These are phyloP conservation scores for Serendipita sp. DNA, from an alignment of 1,284 basidiomycete species.

Conservation along the genomic window DNA sequence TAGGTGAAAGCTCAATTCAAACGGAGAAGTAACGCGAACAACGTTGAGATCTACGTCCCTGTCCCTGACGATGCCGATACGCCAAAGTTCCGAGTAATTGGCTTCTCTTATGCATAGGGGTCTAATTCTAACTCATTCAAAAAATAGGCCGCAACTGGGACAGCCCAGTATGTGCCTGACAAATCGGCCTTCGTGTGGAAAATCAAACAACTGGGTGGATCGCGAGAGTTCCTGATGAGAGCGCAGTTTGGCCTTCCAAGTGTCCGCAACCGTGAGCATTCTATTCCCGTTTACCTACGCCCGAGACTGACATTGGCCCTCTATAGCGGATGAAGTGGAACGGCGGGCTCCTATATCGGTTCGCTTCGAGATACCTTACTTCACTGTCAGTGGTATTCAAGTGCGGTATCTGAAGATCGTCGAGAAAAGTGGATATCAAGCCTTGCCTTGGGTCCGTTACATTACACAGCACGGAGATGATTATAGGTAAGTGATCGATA, in stretches of 20 bases:
- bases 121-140: background rate
- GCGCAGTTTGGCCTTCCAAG: slow-evolving; percentile 91
- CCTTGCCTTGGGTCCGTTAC: slow-evolving; percentile 71
- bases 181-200: slow-evolving; percentile 97
- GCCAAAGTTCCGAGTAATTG: slow-evolving; percentile 81
- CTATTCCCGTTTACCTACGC: background rate
- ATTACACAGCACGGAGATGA: slow-evolving; percentile 96
- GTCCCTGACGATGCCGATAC: slow-evolving; percentile 98
- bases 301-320: slow-evolving; percentile 5
- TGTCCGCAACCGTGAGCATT: slow-evolving; percentile 60
- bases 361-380: slow-evolving; percentile 97
- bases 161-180: slow-evolving; percentile 88
- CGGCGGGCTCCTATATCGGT: slow-evolving; percentile 90
- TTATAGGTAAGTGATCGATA: slow-evolving; percentile 48
- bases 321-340: slow-evolving; percentile 64
- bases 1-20: slow-evolving; percentile 89
- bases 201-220: slow-evolving; percentile 89
- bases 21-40: slow-evolving; percentile 89
- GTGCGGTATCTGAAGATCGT: slow-evolving; percentile 96
- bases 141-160: slow-evolving; percentile 70
- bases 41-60: slow-evolving; percentile 95
- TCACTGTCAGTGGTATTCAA: slow-evolving; percentile 93
- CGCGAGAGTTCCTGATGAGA: slow-evolving; percentile 87
- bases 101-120: background rate
- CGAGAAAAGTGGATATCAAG: slow-evolving; percentile 95